A percentile compares a stretch with the other conserved stretches of the same genome.
These are phyloP conservation scores for Agrocybe praecox DNA, from an alignment of 768 basidiomycete species.

Conservation along the genomic window DNA sequence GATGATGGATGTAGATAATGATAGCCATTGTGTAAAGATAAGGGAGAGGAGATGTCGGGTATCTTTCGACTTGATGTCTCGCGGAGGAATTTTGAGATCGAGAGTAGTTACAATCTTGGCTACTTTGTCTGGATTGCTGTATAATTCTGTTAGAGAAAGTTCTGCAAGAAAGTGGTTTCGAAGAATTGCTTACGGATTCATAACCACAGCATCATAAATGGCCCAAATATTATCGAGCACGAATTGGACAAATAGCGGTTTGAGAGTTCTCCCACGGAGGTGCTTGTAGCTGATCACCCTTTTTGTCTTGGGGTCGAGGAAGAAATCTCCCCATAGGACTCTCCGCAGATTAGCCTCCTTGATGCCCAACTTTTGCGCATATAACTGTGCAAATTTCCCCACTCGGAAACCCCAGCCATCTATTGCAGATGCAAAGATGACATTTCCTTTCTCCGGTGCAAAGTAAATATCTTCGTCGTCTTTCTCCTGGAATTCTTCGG, in stretches of 20 bases:
- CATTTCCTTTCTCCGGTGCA: conserved; percentile 93
- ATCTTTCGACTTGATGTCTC: conserved; percentile 93
- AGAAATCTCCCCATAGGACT: conserved; percentile 97
- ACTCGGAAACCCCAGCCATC: conserved; percentile 98
- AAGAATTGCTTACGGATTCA: conserved; percentile 77
- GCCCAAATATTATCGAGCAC: conserved; percentile 98
- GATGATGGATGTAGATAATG: conserved; percentile 90
- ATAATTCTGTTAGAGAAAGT: conserved; percentile 15
- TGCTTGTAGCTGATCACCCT: conserved; percentile 90
- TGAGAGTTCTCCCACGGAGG: conserved; percentile 82
- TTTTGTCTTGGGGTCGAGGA: conserved; percentile 95
- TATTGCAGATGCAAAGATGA: conserved; percentile 93
- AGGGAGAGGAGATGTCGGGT: conserved; percentile 78
- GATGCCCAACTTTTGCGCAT: conserved; percentile 87
- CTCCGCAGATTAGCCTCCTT: conserved; percentile 83
- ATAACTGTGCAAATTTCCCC: conserved; percentile 91
- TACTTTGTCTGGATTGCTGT: conserved; percentile 87
- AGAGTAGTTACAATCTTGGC: conserved; percentile 85
- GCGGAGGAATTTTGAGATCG: conserved; percentile 79
- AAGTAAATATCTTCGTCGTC: conserved; percentile 99
- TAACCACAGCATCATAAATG: conserved; percentile 87
- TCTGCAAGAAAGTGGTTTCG: neutral
- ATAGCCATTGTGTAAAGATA: conserved; percentile 95
- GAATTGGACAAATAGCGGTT: conserved; percentile 97
- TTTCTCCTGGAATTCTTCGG: conserved; percentile 84